These are phyloP conservation scores for Plasmodium fragile DNA, from an alignment of 169 alveolate genomes.

Conservation along the genomic window DNA sequence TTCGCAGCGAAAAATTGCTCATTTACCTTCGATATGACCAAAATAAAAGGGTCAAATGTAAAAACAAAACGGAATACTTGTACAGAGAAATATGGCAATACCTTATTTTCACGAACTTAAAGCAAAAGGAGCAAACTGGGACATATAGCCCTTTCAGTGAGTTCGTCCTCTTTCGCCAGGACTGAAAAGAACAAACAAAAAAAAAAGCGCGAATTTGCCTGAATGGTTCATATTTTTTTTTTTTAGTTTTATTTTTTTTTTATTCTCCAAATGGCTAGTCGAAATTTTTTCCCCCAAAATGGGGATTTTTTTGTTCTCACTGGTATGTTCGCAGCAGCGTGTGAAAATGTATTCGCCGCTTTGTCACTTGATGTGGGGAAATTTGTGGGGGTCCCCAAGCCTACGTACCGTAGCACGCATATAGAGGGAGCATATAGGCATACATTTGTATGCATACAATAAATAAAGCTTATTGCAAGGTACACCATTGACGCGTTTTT, in stretches of 20 bases:
- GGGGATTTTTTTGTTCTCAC: background rate
- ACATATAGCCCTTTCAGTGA: conserved; percentile 5
- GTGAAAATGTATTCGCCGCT: background rate
- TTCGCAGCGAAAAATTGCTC: conserved; percentile 30
- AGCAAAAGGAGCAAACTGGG: background rate
- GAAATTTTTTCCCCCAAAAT: background rate
- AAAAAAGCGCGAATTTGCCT: background rate
- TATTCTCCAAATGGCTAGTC: conserved; percentile 3
- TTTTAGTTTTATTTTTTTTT: background rate
- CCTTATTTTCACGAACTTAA: conserved; percentile 23
- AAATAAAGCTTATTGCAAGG: background rate
- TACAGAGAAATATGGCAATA: conserved; percentile 57
- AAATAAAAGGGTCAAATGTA: conserved; percentile 48
- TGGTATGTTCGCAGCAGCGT: background rate
- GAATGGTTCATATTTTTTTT: background rate
- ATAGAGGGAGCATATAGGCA: background rate
- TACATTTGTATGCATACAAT: background rate
- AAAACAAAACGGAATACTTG: conserved; percentile 53
- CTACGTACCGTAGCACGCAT: background rate
- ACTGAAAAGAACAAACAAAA: background rate
- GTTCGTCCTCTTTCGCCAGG: conserved; percentile 13
- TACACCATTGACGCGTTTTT: background rate
- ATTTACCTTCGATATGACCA: conserved; percentile 64
- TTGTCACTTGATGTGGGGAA: background rate
- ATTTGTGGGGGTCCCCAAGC: background rate